Percentiles rank a stretch among this genome's conserved stretches.
phyloP scores from a whole-genome alignment of 768 basidiomycete genomes.

The Baorangia bicolor region DNA sequence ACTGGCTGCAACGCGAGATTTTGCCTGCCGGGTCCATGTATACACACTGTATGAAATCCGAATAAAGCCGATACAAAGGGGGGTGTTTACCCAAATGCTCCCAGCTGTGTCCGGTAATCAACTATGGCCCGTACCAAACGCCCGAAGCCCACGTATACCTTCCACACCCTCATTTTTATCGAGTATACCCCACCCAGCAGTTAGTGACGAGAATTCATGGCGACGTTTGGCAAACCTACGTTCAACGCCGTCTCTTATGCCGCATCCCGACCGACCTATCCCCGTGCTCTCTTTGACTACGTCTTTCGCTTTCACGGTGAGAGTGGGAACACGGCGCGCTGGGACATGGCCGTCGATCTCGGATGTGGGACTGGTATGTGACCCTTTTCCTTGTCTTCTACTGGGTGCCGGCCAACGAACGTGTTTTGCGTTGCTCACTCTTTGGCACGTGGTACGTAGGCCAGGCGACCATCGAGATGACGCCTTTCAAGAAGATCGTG shows the following conservation, averaged over 20 bases:
- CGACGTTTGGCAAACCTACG: constrained; percentile 68
- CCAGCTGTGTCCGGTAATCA: neutral
- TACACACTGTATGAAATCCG: neutral
- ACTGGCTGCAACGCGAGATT: neutral
- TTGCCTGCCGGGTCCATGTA: neutral
- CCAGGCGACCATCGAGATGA: constrained; percentile 64
- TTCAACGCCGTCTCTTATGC: constrained; percentile 73
- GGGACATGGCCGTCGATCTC: constrained; percentile 66
- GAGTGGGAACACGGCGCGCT: constrained; percentile 25
- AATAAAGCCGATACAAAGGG: neutral
- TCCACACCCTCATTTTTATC: neutral
- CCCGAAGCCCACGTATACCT: neutral
- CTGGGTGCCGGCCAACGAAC: too few relatives aligned
- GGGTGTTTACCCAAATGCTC: too few relatives aligned
- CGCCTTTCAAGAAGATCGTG: constrained; percentile 55
- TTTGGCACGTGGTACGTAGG: too few relatives aligned
- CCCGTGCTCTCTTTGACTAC: constrained; percentile 58
- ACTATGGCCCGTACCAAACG: neutral
- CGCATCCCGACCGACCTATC: constrained; percentile 71
- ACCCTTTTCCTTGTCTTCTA: too few relatives aligned
- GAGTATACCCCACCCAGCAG: neutral
- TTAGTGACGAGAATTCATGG: constrained; percentile 45
- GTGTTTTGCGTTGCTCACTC: too few relatives aligned
- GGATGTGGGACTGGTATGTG: constrained; percentile 81
- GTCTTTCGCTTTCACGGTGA: constrained; percentile 58